Evolutionary conservation across 768 basidiomycete genomes (phyloP).

Genomic region (Mycena polygramma): DNA sequence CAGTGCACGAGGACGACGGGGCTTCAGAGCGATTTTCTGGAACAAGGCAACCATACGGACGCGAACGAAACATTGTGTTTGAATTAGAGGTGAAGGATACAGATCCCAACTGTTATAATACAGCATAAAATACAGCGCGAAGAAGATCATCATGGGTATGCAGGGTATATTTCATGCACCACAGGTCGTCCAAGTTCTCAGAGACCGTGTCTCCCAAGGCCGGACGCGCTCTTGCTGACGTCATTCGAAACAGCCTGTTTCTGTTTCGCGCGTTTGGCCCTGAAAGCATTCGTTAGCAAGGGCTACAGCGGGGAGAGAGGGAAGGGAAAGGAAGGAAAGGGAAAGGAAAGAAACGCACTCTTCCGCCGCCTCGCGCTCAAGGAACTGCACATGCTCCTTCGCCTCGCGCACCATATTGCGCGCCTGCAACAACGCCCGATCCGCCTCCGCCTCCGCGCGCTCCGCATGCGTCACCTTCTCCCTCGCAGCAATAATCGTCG

Average conservation of each 20-base stretch:
- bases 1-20: no score
- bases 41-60: no score
- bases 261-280: constrained; percentile 52
- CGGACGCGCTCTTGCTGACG: constrained; percentile 52
- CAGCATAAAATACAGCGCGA: no score
- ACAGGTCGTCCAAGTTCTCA: not conserved
- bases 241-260: constrained; percentile 57
- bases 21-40: no score
- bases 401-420: constrained; percentile 51
- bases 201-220: constrained; percentile 50
- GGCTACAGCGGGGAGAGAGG: not conserved
- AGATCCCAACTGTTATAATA: no score
- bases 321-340: not conserved
- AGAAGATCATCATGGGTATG: no score
- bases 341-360: constrained; percentile 47
- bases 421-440: constrained; percentile 51
- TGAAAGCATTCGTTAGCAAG: constrained; percentile 28
- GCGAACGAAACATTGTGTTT: no score
- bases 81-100: no score
- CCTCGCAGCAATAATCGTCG: constrained; percentile 52
- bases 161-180: no score
- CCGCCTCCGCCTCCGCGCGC: constrained; percentile 51
- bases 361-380: constrained; percentile 56
- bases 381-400: constrained; percentile 50
- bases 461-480: constrained; percentile 56